phyloP scores from a whole-genome alignment of 768 basidiomycete genomes.

The Suillus bovinus region DNA sequence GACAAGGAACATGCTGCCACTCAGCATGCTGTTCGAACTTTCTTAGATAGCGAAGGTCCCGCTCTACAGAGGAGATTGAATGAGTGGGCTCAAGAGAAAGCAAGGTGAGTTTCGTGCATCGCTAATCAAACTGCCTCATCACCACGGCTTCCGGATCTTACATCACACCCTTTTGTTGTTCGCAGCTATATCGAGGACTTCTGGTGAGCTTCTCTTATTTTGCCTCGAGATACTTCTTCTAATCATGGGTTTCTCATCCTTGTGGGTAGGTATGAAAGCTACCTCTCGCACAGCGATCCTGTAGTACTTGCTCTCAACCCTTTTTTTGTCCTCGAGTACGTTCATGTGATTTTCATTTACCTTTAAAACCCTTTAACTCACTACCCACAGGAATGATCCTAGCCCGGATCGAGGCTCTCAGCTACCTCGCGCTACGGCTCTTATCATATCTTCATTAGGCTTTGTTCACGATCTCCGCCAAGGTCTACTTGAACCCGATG shows the following conservation, averaged over 20 bases:
- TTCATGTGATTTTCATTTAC: neutral
- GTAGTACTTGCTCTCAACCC: too few species aligned
- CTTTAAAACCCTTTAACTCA: neutral
- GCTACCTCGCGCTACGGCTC: constrained; percentile 82
- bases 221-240: too few species aligned
- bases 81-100: constrained; percentile 72
- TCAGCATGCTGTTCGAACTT: constrained; percentile 66
- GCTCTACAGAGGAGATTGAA: constrained; percentile 74
- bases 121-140: neutral
- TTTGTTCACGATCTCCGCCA: constrained; percentile 93
- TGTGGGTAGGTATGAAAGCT: too few species aligned
- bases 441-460: constrained; percentile 85
- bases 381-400: constrained; percentile 73
- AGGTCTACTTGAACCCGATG: constrained; percentile 80
- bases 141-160: constrained; percentile 32
- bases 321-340: constrained; percentile 95
- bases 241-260: too few species aligned
- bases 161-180: too few species aligned
- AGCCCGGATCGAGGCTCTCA: constrained; percentile 85
- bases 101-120: constrained; percentile 50
- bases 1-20: constrained; percentile 78
- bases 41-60: too few species aligned
- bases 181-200: too few species aligned
- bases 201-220: too few species aligned
- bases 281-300: too few species aligned